phyloP scores from a whole-genome alignment of 2,329 filamentous ascomycete species.

The Ophiostoma fasciatum region DNA sequence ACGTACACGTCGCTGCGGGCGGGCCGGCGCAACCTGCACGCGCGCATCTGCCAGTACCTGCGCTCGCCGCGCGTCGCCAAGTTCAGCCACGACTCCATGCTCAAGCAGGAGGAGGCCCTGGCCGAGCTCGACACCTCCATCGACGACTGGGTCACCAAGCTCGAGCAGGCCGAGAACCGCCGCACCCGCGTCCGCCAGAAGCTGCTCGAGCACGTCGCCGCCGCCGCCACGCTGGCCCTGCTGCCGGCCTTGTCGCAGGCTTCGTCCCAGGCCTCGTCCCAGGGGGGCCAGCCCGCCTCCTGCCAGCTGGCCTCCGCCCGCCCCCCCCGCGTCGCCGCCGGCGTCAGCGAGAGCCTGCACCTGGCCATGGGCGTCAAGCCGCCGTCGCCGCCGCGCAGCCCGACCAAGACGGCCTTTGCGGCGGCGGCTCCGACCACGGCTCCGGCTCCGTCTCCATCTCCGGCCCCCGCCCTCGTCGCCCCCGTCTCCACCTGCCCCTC shows the following conservation, averaged over 20 bases:
- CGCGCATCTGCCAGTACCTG: slow-evolving; percentile 62
- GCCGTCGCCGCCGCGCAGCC: slow-evolving; percentile 40
- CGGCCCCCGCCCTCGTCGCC: slow-evolving; percentile 10
- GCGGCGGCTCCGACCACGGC: not conserved
- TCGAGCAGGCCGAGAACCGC: slow-evolving; percentile 68
- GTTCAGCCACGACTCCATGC: slow-evolving; percentile 59
- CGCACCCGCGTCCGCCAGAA: slow-evolving; percentile 63
- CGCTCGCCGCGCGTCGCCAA: slow-evolving; percentile 54
- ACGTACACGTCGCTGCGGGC: slow-evolving; percentile 61
- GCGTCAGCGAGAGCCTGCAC: slow-evolving; percentile 26
- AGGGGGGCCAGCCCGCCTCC: too few species aligned
- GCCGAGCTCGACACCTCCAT: slow-evolving; percentile 64
- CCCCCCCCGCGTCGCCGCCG: too few species aligned
- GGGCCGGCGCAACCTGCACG: slow-evolving; percentile 63
- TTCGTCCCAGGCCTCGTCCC: too few species aligned
- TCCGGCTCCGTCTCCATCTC: not conserved
- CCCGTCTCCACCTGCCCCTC: slow-evolving; percentile 1
- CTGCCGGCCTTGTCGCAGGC: slow-evolving; percentile 1
- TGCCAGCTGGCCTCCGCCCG: too few species aligned
- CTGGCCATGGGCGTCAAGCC: slow-evolving; percentile 25
- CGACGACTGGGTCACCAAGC: slow-evolving; percentile 65
- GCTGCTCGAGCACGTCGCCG: slow-evolving; percentile 67
- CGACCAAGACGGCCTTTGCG: slow-evolving; percentile 28
- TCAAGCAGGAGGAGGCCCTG: slow-evolving; percentile 68
- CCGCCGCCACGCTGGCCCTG: slow-evolving; percentile 39